A percentile compares a stretch with the other conserved stretches of the same genome.
Evolutionary conservation across 768 basidiomycete species (phyloP).

Genomic region (Xerocomus brunneocitrinus): DNA sequence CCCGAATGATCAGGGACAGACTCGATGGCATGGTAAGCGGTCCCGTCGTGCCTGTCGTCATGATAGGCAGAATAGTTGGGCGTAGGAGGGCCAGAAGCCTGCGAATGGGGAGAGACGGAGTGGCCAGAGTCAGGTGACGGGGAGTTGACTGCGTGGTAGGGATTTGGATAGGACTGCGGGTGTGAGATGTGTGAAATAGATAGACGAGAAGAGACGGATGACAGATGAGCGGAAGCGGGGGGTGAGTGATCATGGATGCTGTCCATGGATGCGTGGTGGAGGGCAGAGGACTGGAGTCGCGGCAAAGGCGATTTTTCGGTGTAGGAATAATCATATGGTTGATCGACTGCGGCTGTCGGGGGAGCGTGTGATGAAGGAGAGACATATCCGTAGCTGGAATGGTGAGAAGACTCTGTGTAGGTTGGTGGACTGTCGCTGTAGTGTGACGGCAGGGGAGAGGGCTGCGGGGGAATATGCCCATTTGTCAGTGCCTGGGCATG

Average conservation of each 20-base stretch:
- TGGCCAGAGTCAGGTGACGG: slow-evolving; percentile 52
- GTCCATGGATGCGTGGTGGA: slow-evolving; percentile 27
- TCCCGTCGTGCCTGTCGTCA: slow-evolving; percentile 37
- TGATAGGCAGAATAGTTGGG: slow-evolving; percentile 43
- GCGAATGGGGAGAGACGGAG: slow-evolving; percentile 38
- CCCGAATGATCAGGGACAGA: slow-evolving; percentile 28
- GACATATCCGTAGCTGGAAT: slow-evolving; percentile 29
- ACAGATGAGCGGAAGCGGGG: slow-evolving; percentile 27
- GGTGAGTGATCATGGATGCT: slow-evolving; percentile 29
- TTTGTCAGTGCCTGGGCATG: slow-evolving; percentile 36
- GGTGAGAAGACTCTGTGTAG: slow-evolving; percentile 30
- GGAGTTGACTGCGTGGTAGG: slow-evolving; percentile 34
- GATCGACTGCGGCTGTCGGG: slow-evolving; percentile 22
- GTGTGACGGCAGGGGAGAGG: slow-evolving; percentile 28
- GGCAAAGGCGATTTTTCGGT: slow-evolving; percentile 28
- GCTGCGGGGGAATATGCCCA: slow-evolving; percentile 29
- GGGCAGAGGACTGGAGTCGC: slow-evolving; percentile 26
- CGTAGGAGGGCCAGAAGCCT: slow-evolving; percentile 28
- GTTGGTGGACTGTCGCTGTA: slow-evolving; percentile 29
- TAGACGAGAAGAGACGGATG: slow-evolving; percentile 46
- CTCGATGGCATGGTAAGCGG: slow-evolving; percentile 37
- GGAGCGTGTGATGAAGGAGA: slow-evolving; percentile 24
- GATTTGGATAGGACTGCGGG: slow-evolving; percentile 42
- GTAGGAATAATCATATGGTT: slow-evolving; percentile 28
- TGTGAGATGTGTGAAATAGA: slow-evolving; percentile 60